Evolutionary conservation across 73 alveolate genomes (phyloP).

Genomic region (Paraurostyla sp.): DNA sequence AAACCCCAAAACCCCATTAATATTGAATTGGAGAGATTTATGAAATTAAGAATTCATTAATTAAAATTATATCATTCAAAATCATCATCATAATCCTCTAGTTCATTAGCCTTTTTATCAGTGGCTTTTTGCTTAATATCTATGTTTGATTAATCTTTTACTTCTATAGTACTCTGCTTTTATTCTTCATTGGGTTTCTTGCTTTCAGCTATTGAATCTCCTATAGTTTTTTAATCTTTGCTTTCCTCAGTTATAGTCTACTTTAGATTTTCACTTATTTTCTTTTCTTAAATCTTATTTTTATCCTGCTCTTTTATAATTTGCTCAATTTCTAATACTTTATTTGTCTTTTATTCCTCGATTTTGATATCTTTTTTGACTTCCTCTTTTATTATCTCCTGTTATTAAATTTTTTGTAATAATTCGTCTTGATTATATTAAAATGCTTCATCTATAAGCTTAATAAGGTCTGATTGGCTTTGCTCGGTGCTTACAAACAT

Average conservation of each 20-base stretch:
- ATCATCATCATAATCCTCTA: constrained; percentile 33
- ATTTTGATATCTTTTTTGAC: no score
- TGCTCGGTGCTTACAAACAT: background rate
- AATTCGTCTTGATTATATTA: background rate
- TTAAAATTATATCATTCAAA: no score
- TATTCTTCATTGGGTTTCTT: background rate
- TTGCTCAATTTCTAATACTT: no score
- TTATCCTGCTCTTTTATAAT: no score
- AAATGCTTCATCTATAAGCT: background rate
- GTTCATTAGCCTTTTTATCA: background rate
- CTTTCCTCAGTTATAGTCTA: background rate
- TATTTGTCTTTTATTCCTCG: no score
- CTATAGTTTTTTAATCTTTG: background rate
- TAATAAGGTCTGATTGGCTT: background rate
- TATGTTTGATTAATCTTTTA: background rate
- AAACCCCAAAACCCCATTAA: no score
- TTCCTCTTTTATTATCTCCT: no score
- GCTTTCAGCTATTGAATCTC: background rate
- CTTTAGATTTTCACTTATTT: no score
- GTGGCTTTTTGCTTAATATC: background rate
- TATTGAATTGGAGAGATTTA: no score
- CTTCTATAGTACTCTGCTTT: background rate
- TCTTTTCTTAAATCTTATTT: no score
- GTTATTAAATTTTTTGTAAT: no score
- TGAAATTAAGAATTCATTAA: no score